Percentiles rank a stretch among this genome's conserved stretches.
phyloP scores from a whole-genome alignment of 257 asterid species.

The Knoxia roxburghii region DNA sequence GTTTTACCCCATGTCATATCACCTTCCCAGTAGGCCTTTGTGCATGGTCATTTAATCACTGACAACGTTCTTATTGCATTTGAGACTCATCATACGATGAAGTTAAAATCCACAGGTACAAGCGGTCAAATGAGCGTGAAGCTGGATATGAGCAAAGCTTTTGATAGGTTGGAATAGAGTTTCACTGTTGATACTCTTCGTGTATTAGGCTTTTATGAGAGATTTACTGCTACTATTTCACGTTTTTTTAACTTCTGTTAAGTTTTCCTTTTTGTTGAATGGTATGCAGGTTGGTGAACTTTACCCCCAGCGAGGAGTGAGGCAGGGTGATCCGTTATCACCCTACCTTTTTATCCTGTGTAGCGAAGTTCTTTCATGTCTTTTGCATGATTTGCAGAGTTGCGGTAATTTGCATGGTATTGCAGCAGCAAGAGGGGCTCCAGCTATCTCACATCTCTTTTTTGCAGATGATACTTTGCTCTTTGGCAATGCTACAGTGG shows the following conservation, averaged over 20 bases:
- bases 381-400: not conserved
- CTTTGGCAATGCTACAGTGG: not conserved
- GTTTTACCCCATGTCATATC: not conserved
- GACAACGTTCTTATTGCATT: not conserved
- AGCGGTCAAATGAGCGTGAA: not conserved
- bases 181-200: not conserved
- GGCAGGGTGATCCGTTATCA: not conserved
- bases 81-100: not conserved
- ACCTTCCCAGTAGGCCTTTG: not conserved
- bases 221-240: not conserved
- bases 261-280: not conserved
- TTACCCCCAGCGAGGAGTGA: not conserved
- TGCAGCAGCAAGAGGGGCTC: not conserved
- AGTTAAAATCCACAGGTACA: not conserved
- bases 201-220: not conserved
- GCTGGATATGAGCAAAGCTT: not conserved
- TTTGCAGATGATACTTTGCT: conserved; percentile 1
- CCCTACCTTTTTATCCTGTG: not conserved
- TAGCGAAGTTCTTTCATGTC: not conserved
- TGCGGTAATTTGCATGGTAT: not conserved
- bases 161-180: not conserved
- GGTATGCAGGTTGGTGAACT: not conserved
- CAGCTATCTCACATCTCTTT: not conserved
- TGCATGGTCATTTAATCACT: not conserved
- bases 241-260: not conserved